A percentile compares a stretch with the other conserved stretches of the same genome.
These are phyloP conservation scores for Yamagishiella unicocca DNA, from an alignment of 139 green algal species.

Conservation along the genomic window DNA sequence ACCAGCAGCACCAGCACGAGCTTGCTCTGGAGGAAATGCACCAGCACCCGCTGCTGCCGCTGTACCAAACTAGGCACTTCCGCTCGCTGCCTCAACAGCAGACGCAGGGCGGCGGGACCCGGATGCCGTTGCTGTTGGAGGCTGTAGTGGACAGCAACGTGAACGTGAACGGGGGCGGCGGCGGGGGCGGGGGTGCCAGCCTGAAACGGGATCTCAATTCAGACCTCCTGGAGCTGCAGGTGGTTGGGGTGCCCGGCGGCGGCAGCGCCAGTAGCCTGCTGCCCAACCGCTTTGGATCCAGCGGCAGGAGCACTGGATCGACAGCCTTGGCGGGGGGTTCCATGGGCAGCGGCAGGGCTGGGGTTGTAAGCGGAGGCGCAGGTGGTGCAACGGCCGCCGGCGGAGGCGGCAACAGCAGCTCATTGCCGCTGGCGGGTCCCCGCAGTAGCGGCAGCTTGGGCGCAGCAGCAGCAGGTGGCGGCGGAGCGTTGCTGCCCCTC, in stretches of 20 bases:
- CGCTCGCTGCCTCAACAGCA: too few relatives aligned
- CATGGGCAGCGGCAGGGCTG: not conserved
- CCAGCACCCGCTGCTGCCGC: not conserved
- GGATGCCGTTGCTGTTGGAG: not conserved
- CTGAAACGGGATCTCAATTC: not conserved
- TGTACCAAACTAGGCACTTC: not conserved
- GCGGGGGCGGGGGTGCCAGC: not conserved
- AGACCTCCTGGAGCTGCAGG: not conserved
- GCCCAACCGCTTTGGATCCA: not conserved
- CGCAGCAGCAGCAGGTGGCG: too few relatives aligned
- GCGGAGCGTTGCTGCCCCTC: too few relatives aligned
- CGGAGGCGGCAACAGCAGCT: not conserved
- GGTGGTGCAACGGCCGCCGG: too few relatives aligned
- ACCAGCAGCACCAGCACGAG: not conserved
- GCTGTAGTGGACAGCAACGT: not conserved
- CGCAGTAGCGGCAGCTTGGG: too few relatives aligned
- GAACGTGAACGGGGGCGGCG: not conserved
- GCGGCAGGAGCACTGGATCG: not conserved
- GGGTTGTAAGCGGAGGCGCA: not conserved
- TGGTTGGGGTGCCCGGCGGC: not conserved
- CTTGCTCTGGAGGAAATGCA: not conserved
- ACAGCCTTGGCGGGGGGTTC: too few relatives aligned
- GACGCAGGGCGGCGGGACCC: too few relatives aligned
- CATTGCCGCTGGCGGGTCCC: not conserved
- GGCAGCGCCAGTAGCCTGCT: not conserved